Conservation (phyloP, 116 monocot genomes). For the Trichopus zeylanicus region DNA sequence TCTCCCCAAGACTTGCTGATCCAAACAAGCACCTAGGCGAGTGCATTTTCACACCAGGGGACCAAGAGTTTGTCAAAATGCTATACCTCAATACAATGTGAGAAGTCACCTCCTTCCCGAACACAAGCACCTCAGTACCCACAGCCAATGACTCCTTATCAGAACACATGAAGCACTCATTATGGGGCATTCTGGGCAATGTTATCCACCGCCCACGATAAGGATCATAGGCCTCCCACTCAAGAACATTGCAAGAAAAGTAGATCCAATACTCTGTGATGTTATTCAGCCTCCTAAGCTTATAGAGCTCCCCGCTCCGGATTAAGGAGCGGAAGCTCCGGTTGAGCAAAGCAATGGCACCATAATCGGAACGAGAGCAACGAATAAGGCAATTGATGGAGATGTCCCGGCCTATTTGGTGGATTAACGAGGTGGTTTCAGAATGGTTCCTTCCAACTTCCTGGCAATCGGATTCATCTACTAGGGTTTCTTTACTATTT, state of each 20-base stretch:
- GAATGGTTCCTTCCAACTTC: background rate
- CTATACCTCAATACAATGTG: slow-evolving; percentile 46
- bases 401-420: slow-evolving; percentile 37
- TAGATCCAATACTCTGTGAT: slow-evolving; percentile 62
- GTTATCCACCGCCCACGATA: slow-evolving; percentile 39
- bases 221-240: slow-evolving; percentile 63
- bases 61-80: slow-evolving; percentile 51
- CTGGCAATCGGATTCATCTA: background rate
- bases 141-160: slow-evolving; percentile 75
- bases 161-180: slow-evolving; percentile 54
- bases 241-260: slow-evolving; percentile 46
- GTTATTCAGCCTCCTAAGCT: slow-evolving; percentile 24
- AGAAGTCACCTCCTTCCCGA: slow-evolving; percentile 34
- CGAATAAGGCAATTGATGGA: slow-evolving; percentile 42
- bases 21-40: slow-evolving; percentile 62
- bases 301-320: slow-evolving; percentile 44
- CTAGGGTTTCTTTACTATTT: background rate
- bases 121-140: slow-evolving; percentile 57
- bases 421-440: slow-evolving; percentile 28
- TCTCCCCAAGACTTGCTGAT: slow-evolving; percentile 59
- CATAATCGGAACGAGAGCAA: slow-evolving; percentile 46
- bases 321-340: slow-evolving; percentile 28
- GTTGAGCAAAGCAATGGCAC: slow-evolving; percentile 31
- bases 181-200: slow-evolving; percentile 39
- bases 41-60: slow-evolving; percentile 39